Conservation (phyloP, 768 basidiomycete genomes). For the Mycena polygramma region DNA sequence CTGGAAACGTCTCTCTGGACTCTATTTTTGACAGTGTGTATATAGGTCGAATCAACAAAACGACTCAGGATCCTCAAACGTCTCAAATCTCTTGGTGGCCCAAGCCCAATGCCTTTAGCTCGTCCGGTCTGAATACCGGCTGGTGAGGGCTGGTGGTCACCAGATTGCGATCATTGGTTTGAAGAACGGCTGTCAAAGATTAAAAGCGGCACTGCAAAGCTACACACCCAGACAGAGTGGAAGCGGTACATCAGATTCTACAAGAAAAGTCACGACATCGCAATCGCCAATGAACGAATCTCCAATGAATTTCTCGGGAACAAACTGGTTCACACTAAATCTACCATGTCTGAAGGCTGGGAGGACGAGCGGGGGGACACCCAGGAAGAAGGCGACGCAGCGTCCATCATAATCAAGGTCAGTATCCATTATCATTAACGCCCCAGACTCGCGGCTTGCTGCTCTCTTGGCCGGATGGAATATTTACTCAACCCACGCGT, state of each 20-base stretch:
- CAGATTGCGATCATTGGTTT: too few species aligned
- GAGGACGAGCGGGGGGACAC: constrained; percentile 55
- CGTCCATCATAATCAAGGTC: constrained; percentile 84
- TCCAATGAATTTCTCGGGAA: too few species aligned
- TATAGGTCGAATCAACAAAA: constrained; percentile 2
- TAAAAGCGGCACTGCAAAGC: too few species aligned
- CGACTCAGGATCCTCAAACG: not conserved
- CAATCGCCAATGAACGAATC: too few species aligned
- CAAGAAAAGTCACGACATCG: too few species aligned
- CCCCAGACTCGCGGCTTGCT: constrained; percentile 1
- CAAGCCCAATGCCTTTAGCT: not conserved
- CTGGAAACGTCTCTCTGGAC: not conserved
- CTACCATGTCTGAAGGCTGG: constrained; percentile 71
- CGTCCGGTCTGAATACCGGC: constrained; percentile 11
- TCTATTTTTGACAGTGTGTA: not conserved
- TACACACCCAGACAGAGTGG: too few species aligned
- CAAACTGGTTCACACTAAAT: not conserved
- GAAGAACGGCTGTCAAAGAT: too few species aligned
- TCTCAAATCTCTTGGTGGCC: constrained; percentile 25
- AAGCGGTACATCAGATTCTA: too few species aligned
- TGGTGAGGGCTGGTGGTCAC: too few species aligned
- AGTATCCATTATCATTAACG: constrained; percentile 38
- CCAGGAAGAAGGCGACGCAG: constrained; percentile 64
- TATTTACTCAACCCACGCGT: constrained; percentile 8
- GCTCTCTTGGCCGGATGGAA: not conserved